Evolutionary conservation across 305 asterid species (phyloP), one percentile per base, ranked within the genome.

Genomic region (Fraxinus nigra): DNA sequence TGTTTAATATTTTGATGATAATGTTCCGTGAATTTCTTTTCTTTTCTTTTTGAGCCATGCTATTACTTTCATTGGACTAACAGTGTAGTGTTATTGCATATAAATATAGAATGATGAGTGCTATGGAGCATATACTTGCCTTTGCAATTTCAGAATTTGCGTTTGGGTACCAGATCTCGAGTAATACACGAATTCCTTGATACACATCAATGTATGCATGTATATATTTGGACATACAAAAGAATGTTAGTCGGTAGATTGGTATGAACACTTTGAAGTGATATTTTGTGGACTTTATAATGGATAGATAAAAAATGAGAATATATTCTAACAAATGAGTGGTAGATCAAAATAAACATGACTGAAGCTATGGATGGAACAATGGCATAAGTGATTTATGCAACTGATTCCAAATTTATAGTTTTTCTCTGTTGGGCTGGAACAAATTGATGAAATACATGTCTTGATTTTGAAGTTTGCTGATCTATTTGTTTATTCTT

Each of bases 41-140:
- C 13, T 13, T 67, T 67, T 67, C 56, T 46, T 7, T 2, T 22
- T 26, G 72, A 7, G 35, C 37, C 18, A 28, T 28, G 9, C 74
- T 67, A 2, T 67, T 67, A 67, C 24, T 24, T 67, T 28, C 34
- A 28, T 67, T 26, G 85, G 83, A 56, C 78, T 76, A 24, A 35
- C 59, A 13, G 85, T 73, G 26, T 33, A 70, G 2, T 75, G 22
- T 40, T 54, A 16, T n/a, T 74, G 28, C 75, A 18, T 75, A 51
- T 35, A 72, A 35, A 65, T 80, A 7, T 79, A 10, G 43, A 65
- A 24, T 10, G n/a, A 20, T 76, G 43, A 26, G 78, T 73, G 20
- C 78, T 20, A 77, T 48, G 46, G 3, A 3, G 73, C 73, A 9
- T 65, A 61, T 20, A 22, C 26, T 20, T 22, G 8, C 24, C 30